A percentile compares a stretch with the other conserved stretches of the same genome.
phyloP scores from a whole-genome alignment of 1,139 yeast genomes.

The Pichia inconspicua region DNA sequence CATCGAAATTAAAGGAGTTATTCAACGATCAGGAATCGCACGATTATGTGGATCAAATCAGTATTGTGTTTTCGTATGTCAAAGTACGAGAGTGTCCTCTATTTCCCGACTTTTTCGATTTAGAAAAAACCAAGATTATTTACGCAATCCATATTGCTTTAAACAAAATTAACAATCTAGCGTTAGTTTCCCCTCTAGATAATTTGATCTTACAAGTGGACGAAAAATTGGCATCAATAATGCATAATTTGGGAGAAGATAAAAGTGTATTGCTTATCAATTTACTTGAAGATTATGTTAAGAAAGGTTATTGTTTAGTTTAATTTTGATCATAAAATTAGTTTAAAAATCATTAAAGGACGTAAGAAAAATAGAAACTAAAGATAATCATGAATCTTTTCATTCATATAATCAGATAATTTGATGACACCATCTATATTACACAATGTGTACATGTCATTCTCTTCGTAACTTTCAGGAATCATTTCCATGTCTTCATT shows the following conservation, averaged over 20 bases:
- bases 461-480: conserved; percentile 49
- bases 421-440: conserved; percentile 49
- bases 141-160: conserved; percentile 38
- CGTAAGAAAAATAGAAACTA: not conserved
- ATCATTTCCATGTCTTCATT: conserved; percentile 48
- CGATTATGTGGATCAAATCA: conserved; percentile 33
- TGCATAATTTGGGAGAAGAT: conserved; percentile 1
- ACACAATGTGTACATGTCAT: conserved; percentile 52
- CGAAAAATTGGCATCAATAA: conserved; percentile 22
- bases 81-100: conserved; percentile 32
- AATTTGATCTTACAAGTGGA: conserved; percentile 15
- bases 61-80: conserved; percentile 45
- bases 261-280: conserved; percentile 30
- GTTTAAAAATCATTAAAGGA: not conserved
- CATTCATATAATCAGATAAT: conserved; percentile 49
- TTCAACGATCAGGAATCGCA: conserved; percentile 29
- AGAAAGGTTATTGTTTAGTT: not conserved
- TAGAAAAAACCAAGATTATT: conserved; percentile 32
- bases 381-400: conserved; percentile 28
- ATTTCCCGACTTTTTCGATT: conserved; percentile 31
- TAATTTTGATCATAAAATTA: not conserved
- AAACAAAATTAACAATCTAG: conserved; percentile 19
- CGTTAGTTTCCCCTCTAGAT: conserved; percentile 20
- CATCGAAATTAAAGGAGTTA: conserved; percentile 38
- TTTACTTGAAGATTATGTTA: conserved; percentile 29